phyloP scores from a whole-genome alignment of 768 basidiomycete genomes.

The Fomitopsis pulvina region DNA sequence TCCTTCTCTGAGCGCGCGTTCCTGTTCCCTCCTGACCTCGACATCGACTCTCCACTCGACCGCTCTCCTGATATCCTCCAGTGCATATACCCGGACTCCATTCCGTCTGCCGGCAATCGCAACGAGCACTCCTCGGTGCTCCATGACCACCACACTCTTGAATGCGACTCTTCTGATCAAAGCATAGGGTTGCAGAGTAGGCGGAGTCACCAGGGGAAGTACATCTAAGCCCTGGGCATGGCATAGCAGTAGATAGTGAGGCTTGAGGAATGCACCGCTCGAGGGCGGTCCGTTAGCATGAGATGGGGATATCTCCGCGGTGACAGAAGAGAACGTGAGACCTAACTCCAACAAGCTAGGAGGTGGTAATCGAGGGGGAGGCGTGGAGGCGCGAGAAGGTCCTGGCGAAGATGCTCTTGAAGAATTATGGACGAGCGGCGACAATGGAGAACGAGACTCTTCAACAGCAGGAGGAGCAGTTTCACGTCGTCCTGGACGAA shows the following conservation, averaged over 20 bases:
- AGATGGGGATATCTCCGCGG: constrained; percentile 62
- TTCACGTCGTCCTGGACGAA: constrained; percentile 55
- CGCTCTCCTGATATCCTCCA: constrained; percentile 80
- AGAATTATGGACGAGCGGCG: constrained; percentile 26
- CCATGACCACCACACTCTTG: constrained; percentile 88
- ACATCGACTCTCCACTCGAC: constrained; percentile 86
- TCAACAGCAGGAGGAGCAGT: constrained; percentile 22
- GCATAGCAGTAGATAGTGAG: constrained; percentile 78
- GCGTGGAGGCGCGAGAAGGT: constrained; percentile 50
- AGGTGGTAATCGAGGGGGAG: constrained; percentile 65
- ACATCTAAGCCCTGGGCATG: constrained; percentile 85
- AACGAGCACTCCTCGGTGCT: constrained; percentile 85
- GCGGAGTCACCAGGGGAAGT: constrained; percentile 70
- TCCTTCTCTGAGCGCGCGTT: constrained; percentile 62
- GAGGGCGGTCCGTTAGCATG: constrained; percentile 74
- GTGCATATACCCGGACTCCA: constrained; percentile 82
- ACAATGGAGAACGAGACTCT: constrained; percentile 15
- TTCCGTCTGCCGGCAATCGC: constrained; percentile 84
- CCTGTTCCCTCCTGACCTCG: constrained; percentile 69
- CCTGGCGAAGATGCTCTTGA: constrained; percentile 52
- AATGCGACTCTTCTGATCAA: constrained; percentile 77
- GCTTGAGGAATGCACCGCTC: constrained; percentile 73
- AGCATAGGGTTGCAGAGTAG: constrained; percentile 70
- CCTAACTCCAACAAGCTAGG: constrained; percentile 74
- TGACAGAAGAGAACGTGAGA: constrained; percentile 60